Evolutionary conservation across 768 basidiomycete genomes (phyloP), one percentile per base, ranked within the genome.

Genomic region (Trametes villosa): DNA sequence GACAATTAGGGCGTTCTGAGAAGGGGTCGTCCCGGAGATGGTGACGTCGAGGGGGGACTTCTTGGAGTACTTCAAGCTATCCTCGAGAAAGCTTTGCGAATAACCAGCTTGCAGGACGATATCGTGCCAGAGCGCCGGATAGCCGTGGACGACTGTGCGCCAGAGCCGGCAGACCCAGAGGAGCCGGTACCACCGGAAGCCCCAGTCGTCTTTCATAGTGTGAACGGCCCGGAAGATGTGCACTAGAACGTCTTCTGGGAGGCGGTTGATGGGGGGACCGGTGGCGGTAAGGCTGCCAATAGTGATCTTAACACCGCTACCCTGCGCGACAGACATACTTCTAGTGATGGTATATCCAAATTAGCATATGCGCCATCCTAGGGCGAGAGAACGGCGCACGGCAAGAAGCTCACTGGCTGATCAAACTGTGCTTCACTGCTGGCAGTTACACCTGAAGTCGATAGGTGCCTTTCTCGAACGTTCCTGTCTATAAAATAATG

Each of bases 141-240:
- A 17, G 12, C 27, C 12, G 11, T 27, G 38, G 12, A 26, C 41
- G 24, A 53, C 17, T 17, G 12, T 30, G 6, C 26, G 20, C 52
- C 52, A 53, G 27, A 40, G 27, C 8, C 27, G 52, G 29, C 52
- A 53, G 22, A 53, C 38, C 52, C 52, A 53, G 2, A 53, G 38
- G 6, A 53, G 20, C 17, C 26, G 22, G 20, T 41, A 53, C 52
- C 52, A 53, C 20, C 33, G 50, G 9, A 36, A 9, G 34, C 15
- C 34, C 34, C 34, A 36, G 34, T 36, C 34, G 34, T 36, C 34
- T 36, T 15, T 8, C 15, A 36, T 8, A 9, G 9, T 36, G 15
- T 42, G 40, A 42, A 42, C 12, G 9, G 6, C 6, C 9, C 6
- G 7, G 9, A 42, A 6, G n/a, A 42, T 42, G 9, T 42, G 11